phyloP scores from a whole-genome alignment of 129 eudicot genomes.

The Apium graveolens region DNA sequence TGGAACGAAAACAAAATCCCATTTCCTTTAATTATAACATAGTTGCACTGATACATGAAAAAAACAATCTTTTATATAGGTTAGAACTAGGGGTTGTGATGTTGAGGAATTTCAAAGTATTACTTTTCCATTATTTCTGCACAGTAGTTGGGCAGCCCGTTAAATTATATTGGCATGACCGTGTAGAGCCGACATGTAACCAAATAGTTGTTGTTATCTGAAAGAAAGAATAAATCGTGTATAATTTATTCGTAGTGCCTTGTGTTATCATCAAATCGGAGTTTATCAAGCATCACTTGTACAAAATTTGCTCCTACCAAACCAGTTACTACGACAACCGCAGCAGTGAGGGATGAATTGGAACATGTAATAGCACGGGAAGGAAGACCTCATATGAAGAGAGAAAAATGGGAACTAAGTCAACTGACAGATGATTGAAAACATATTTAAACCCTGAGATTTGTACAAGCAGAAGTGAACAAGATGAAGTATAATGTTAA shows the following conservation, averaged over 20 bases:
- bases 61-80: not conserved
- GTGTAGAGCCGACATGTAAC: not conserved
- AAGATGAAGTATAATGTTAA: not conserved
- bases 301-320: conserved; percentile 96
- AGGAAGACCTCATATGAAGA: not conserved
- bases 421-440: not conserved
- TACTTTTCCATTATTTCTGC: not conserved
- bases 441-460: not conserved
- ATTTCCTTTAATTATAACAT: not conserved
- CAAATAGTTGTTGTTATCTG: not conserved
- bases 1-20: not conserved
- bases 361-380: conserved; percentile 40
- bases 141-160: not conserved
- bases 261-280: conserved; percentile 63
- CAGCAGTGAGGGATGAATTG: conserved; percentile 94
- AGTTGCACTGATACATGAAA: not conserved
- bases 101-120: not conserved
- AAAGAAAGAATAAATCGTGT: not conserved
- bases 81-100: not conserved
- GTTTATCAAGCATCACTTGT: conserved; percentile 76
- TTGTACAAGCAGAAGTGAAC: not conserved
- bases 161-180: conserved; percentile 3
- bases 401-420: not conserved
- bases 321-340: conserved; percentile 93
- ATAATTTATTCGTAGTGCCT: too few species aligned